Percentiles rank a stretch among this genome's conserved stretches.
These are phyloP conservation scores for Colletotrichum liaoningense DNA, from an alignment of 2,329 filamentous ascomycete genomes.

Conservation along the genomic window DNA sequence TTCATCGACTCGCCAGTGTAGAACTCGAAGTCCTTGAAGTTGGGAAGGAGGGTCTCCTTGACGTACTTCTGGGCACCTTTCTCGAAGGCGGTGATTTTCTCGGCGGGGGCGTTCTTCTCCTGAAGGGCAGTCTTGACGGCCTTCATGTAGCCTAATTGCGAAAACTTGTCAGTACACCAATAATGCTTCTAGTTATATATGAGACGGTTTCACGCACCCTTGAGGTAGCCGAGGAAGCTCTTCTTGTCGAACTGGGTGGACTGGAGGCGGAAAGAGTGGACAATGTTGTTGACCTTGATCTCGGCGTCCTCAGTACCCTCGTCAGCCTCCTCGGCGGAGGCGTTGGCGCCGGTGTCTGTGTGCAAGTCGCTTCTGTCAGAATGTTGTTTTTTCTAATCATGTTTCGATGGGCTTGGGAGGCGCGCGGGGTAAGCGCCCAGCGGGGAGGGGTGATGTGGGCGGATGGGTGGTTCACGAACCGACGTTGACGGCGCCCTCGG, in stretches of 20 bases:
- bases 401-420: background rate
- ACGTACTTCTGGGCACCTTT: slow-evolving; percentile 77
- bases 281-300: slow-evolving; percentile 89
- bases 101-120: slow-evolving; percentile 69
- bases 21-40: slow-evolving; percentile 98
- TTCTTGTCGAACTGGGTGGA: slow-evolving; percentile 89
- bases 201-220: slow-evolving; percentile 68
- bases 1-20: slow-evolving; percentile 93
- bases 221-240: slow-evolving; percentile 83
- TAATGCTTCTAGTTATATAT: background rate
- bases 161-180: background rate
- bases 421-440: slow-evolving; percentile 16
- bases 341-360: slow-evolving; percentile 91
- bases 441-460: background rate
- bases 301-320: slow-evolving; percentile 78
- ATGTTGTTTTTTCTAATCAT: background rate
- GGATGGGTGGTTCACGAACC: slow-evolving; percentile 61
- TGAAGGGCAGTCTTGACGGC: slow-evolving; percentile 78
- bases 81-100: slow-evolving; percentile 83
- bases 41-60: slow-evolving; percentile 83
- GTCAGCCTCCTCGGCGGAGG: slow-evolving; percentile 90
- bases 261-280: slow-evolving; percentile 91
- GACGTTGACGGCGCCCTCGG: slow-evolving; percentile 78
- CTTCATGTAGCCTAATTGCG: slow-evolving; percentile 85
- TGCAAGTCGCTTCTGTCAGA: slow-evolving; percentile 16